Percentiles rank a stretch among this genome's conserved stretches.
Conservation (phyloP, 192 early-diverging fungal species). For the Coemansia sp. region DNA sequence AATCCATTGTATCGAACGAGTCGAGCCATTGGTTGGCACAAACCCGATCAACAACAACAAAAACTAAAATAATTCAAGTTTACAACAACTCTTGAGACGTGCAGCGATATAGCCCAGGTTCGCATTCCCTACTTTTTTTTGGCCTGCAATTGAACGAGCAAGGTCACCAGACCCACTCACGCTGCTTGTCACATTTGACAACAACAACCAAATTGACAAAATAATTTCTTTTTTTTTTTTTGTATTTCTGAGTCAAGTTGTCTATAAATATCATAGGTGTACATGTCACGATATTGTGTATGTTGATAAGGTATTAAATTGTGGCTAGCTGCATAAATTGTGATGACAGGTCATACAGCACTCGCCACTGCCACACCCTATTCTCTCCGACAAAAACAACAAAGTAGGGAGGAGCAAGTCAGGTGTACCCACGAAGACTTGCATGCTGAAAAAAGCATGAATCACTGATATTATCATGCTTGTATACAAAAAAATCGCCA, state of each 20-base stretch:
- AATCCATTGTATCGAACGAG: background rate
- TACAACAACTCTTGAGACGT: background rate
- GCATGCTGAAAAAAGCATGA: background rate
- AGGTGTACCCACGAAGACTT: too few relatives aligned
- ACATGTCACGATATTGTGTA: background rate
- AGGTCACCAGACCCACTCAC: background rate
- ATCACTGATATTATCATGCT: background rate
- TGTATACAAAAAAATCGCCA: too few relatives aligned
- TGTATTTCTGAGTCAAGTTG: background rate
- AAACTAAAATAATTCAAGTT: too few relatives aligned
- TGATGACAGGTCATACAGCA: background rate
- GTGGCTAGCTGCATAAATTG: background rate
- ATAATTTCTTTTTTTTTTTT: too few relatives aligned
- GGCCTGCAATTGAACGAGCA: background rate
- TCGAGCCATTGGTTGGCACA: background rate
- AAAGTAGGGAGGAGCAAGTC: background rate
- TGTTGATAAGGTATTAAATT: background rate
- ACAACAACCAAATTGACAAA: too few relatives aligned
- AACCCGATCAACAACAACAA: background rate
- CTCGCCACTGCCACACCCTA: background rate
- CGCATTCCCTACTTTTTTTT: background rate
- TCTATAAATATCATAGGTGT: background rate
- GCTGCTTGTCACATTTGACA: background rate
- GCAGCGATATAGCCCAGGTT: background rate
- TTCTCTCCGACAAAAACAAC: background rate